Evolutionary conservation across 768 basidiomycete species (phyloP).

Genomic region (Punctularia strigosozonata): DNA sequence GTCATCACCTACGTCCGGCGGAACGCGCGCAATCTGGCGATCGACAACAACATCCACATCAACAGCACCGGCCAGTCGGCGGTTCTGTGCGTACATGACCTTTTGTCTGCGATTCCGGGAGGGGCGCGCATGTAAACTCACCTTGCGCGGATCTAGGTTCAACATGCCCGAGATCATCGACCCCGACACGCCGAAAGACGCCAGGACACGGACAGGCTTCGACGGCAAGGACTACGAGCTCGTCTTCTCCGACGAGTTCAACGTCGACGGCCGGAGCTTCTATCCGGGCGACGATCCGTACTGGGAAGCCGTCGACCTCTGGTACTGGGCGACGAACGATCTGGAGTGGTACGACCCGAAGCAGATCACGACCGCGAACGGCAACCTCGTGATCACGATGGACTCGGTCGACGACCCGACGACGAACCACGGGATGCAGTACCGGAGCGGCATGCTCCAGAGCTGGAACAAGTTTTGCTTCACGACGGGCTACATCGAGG

Average conservation of each 20-base stretch:
- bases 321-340: conserved; percentile 64
- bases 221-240: conserved; percentile 61
- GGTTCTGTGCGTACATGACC: conserved; percentile 22
- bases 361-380: conserved; percentile 55
- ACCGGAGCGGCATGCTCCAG: conserved; percentile 71
- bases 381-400: conserved; percentile 59
- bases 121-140: not conserved
- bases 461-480: conserved; percentile 91
- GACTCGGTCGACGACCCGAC: conserved; percentile 26
- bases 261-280: conserved; percentile 38
- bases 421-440: conserved; percentile 45
- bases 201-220: conserved; percentile 52
- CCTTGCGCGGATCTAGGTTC: conserved; percentile 13
- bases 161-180: conserved; percentile 58
- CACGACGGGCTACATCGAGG: conserved; percentile 66
- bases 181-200: conserved; percentile 48
- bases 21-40: conserved; percentile 25
- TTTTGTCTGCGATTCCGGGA: not conserved
- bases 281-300: conserved; percentile 52
- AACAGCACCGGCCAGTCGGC: conserved; percentile 64
- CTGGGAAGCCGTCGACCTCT: conserved; percentile 63
- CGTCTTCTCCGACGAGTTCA: conserved; percentile 60
- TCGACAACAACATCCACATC: conserved; percentile 53
- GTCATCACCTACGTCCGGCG: conserved; percentile 43
- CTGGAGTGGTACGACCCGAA: conserved; percentile 67